Evolutionary conservation across 192 early-diverging fungal species (phyloP).

Genomic region (Dissophora globulifera): DNA sequence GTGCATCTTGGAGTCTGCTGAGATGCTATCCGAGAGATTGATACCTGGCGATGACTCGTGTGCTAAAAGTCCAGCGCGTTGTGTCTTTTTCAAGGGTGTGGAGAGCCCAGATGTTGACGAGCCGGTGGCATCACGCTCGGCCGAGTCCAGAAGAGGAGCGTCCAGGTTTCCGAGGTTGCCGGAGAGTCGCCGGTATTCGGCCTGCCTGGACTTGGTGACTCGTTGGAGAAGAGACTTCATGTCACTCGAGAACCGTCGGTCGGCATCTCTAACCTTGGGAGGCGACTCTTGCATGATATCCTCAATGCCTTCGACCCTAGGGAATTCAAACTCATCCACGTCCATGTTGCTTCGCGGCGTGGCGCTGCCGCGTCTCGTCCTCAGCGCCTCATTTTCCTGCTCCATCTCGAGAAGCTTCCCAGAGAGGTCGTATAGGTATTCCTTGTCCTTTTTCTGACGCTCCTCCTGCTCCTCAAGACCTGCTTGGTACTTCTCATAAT

Average conservation of each 20-base stretch:
- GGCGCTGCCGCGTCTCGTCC: conserved; percentile 17
- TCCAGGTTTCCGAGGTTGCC: conserved; percentile 26
- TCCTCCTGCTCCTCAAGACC: conserved; percentile 39
- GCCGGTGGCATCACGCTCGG: background rate
- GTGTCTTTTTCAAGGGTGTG: conserved; percentile 10
- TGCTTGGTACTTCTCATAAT: conserved; percentile 40
- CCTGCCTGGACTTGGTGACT: conserved; percentile 33
- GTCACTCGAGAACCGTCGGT: conserved; percentile 47
- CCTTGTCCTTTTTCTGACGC: conserved; percentile 38
- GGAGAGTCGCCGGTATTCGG: conserved; percentile 43
- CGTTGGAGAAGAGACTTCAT: conserved; percentile 48
- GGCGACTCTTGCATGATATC: conserved; percentile 51
- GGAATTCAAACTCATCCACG: conserved; percentile 33
- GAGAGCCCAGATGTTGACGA: background rate
- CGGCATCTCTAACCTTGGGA: conserved; percentile 31
- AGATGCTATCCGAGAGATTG: conserved; percentile 47
- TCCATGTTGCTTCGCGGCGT: conserved; percentile 21
- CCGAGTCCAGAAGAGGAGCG: conserved; percentile 7
- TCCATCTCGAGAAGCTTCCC: conserved; percentile 27
- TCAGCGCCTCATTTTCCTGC: conserved; percentile 29
- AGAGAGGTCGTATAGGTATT: conserved; percentile 31
- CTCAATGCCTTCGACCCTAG: conserved; percentile 33
- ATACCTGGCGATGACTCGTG: conserved; percentile 12
- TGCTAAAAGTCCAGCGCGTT: background rate
- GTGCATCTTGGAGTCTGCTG: conserved; percentile 38